A percentile compares a stretch with the other conserved stretches of the same genome.
Conservation (phyloP, 176 grass and related monocot genomes). For the Tillandsia leiboldiana region DNA sequence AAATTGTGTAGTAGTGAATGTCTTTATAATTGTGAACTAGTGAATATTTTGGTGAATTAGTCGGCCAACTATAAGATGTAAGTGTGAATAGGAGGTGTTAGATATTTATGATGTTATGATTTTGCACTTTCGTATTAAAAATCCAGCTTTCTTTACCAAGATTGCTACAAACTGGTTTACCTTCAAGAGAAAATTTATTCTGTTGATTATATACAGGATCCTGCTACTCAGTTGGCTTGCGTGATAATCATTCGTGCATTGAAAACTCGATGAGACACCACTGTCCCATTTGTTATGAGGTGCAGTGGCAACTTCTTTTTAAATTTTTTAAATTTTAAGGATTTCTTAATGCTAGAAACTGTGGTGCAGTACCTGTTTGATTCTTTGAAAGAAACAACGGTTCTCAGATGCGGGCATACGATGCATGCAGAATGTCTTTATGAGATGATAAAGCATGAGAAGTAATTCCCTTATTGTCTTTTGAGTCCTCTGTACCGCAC, state of each 20-base stretch:
- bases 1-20: too few relatives aligned
- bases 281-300: slow-evolving; percentile 93
- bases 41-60: too few relatives aligned
- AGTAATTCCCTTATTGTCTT: slow-evolving; percentile 39
- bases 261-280: slow-evolving; percentile 85
- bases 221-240: slow-evolving; percentile 58
- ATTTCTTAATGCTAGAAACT: slow-evolving; percentile 3
- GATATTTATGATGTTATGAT: too few relatives aligned
- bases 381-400: slow-evolving; percentile 60
- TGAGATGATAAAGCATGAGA: slow-evolving; percentile 93
- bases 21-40: too few relatives aligned
- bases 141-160: too few relatives aligned
- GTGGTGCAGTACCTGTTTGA: slow-evolving; percentile 69
- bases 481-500: not conserved
- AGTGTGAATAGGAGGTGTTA: too few relatives aligned
- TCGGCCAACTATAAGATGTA: too few relatives aligned
- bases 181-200: not conserved
- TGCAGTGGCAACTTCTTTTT: slow-evolving; percentile 10
- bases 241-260: slow-evolving; percentile 62
- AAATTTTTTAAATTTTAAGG: slow-evolving; percentile 12
- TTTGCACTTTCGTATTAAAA: too few relatives aligned
- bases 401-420: slow-evolving; percentile 84
- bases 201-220: slow-evolving; percentile 35
- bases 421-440: slow-evolving; percentile 69
- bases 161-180: not conserved